These are phyloP conservation scores for Periconia sp. DNA, from an alignment of 2,329 filamentous ascomycete genomes.

Conservation along the genomic window DNA sequence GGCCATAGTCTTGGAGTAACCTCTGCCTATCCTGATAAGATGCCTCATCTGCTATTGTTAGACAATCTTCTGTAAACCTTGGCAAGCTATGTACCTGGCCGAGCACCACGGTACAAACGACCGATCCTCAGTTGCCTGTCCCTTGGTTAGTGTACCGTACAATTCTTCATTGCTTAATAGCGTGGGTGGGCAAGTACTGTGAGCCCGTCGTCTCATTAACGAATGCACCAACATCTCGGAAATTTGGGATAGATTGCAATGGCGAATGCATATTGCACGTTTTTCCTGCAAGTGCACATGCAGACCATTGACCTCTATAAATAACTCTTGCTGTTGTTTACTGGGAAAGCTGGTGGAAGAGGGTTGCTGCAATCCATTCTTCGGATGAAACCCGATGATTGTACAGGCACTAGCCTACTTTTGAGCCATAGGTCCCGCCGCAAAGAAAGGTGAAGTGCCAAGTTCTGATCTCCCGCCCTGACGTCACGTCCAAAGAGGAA, in stretches of 20 bases:
- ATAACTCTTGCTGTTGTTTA: no score
- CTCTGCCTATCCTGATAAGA: conserved; percentile 63
- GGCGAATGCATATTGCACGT: conserved; percentile 14
- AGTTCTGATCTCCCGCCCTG: neutral
- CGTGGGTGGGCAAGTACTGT: conserved; percentile 11
- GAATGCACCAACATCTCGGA: conserved; percentile 39
- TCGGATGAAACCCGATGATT: neutral
- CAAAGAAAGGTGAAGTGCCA: neutral
- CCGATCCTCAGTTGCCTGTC: conserved; percentile 27
- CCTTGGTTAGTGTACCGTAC: conserved; percentile 3
- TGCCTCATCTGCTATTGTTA: conserved; percentile 63
- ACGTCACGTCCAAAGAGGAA: neutral
- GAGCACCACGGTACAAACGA: conserved; percentile 37
- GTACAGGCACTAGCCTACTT: neutral
- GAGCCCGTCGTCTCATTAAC: conserved; percentile 26
- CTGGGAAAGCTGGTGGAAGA: no score
- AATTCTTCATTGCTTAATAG: neutral
- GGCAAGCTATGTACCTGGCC: conserved; percentile 29
- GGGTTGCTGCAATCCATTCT: neutral
- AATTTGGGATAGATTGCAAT: conserved; percentile 38
- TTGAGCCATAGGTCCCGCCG: no score
- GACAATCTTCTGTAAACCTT: neutral
- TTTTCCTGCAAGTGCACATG: neutral
- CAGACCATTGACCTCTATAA: neutral
- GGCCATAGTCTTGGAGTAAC: conserved; percentile 61